Evolutionary conservation across 2,329 filamentous ascomycete genomes (phyloP), one percentile per base, ranked within the genome.

Genomic region (Ascochyta rabiei): DNA sequence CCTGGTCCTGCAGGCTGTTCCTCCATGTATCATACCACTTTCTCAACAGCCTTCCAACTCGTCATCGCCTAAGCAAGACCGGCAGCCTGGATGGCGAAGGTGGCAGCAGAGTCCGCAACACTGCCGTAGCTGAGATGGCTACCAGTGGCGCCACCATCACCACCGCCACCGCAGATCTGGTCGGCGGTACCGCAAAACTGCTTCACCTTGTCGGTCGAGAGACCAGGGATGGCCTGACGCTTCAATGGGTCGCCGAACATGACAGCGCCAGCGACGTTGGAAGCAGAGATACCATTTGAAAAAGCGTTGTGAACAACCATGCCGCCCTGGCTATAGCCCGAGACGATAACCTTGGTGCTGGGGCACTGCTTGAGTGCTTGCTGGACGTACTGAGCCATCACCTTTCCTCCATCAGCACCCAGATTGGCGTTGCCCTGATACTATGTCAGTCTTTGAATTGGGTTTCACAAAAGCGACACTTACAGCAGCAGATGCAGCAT

Each of bases 221-320:
- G 21, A 31, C 61, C 60, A 10, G 63, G 52, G 16, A 73, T 52
- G 18, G 59, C 44, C 48, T 62, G 58, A 6, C 56, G 60, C 61
- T 72, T 72, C 49, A 71, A 59, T 49, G 69, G 69, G 47, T 72
- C 68, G 28, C 69, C 69, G 35, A 72, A 71, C 28, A 70, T 49
- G 24, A 72, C 53, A 6, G 63, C 67, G 15, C 64, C 70, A 15
- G 61, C 55, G 26, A 74, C 63, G 34, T 71, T 43, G 2, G 62
- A 42, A 1, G 63, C 55, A 12, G 62, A 58, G 13, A 69, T 35
- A 4, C 68, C 67, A 18, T 70, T 60, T 2, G 23, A 55, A 55
- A 71, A 68, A 8, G 68, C 63, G 30, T 67, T 69, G 59, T 71
- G 70, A 4, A 72, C 69, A 7, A 73, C 69, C 66, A 72, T 70